Evolutionary conservation across 73 alveolate species (phyloP).

Genomic region (Blepharisma stoltei): DNA sequence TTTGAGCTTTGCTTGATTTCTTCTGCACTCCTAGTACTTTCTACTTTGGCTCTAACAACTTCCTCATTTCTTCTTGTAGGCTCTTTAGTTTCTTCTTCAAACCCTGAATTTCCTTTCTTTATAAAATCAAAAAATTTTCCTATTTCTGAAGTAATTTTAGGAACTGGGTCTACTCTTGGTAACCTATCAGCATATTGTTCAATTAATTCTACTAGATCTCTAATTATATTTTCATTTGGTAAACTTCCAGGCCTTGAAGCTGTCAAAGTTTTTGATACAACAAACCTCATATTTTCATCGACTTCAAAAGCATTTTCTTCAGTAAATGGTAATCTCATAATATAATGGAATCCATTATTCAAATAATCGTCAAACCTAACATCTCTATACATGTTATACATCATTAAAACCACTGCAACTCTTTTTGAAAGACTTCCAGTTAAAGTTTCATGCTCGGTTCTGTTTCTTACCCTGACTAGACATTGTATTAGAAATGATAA

Average conservation of each 20-base stretch:
- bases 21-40: background rate
- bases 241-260: background rate
- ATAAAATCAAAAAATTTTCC: background rate
- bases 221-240: background rate
- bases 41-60: too few species aligned
- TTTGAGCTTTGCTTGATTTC: background rate
- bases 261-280: background rate
- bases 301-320: background rate
- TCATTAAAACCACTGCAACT: constrained; percentile 3
- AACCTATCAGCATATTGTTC: background rate
- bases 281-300: background rate
- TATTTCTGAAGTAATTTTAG: background rate
- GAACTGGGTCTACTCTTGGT: background rate
- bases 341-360: background rate
- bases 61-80: too few species aligned
- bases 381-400: background rate
- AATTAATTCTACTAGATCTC: background rate
- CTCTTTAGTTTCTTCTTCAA: too few species aligned
- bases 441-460: background rate
- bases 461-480: background rate
- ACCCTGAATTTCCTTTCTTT: too few species aligned
- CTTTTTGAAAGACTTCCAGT: background rate
- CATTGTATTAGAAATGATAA: background rate
- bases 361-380: background rate
- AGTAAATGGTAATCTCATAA: background rate